These are phyloP conservation scores for Paramyrothecium sp. DNA, from an alignment of 2,329 filamentous ascomycete species.

Conservation along the genomic window DNA sequence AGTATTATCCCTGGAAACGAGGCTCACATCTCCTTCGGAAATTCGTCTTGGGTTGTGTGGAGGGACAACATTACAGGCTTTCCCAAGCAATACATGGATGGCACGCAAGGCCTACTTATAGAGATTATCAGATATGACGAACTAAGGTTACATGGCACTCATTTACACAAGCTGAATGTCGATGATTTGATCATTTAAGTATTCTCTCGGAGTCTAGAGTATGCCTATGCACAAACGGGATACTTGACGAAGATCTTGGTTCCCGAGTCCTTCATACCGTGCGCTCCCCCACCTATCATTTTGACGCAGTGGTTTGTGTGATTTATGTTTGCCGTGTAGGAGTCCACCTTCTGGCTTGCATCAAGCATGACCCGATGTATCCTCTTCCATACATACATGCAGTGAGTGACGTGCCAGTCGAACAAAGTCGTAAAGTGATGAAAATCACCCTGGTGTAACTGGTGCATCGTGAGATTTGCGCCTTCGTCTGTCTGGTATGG, in stretches of 20 bases:
- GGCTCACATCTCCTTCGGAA: too few relatives aligned
- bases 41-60: too few relatives aligned
- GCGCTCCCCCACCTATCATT: constrained; percentile 12
- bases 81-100: too few relatives aligned
- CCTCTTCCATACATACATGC: constrained; percentile 18
- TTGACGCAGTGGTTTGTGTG: constrained; percentile 18
- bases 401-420: constrained; percentile 18
- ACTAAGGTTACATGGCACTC: too few relatives aligned
- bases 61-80: too few relatives aligned
- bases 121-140: too few relatives aligned
- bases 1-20: too few relatives aligned
- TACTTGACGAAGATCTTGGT: constrained; percentile 18
- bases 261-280: constrained; percentile 11
- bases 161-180: too few relatives aligned
- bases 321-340: constrained; percentile 16
- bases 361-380: constrained; percentile 16
- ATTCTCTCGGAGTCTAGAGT: too few relatives aligned
- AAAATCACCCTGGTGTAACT: constrained; percentile 13
- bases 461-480: constrained; percentile 13
- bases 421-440: constrained; percentile 13
- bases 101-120: too few relatives aligned
- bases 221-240: constrained; percentile 11
- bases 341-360: constrained; percentile 11
- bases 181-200: too few relatives aligned
- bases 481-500: constrained; percentile 8